Conservation (phyloP, 1,284 basidiomycete genomes). For the Puccinia triticina region DNA sequence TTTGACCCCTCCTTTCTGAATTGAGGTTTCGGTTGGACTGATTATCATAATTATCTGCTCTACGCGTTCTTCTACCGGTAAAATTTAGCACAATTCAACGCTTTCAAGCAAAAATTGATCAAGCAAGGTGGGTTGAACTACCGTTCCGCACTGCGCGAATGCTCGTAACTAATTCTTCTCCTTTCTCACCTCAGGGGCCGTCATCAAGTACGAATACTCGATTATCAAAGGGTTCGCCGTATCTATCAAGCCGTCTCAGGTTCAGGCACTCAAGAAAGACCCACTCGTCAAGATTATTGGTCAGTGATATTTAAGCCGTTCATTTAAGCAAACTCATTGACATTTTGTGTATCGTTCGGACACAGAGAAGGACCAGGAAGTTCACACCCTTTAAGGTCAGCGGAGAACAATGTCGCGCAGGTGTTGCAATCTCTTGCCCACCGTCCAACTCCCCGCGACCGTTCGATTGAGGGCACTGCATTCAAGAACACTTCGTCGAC, state of each 20-base stretch:
- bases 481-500: too few relatives aligned
- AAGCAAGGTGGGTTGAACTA: background rate
- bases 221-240: slow-evolving; percentile 8
- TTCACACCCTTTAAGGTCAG: background rate
- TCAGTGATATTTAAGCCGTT: background rate
- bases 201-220: background rate
- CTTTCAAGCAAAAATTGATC: background rate
- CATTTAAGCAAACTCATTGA: background rate
- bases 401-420: too few relatives aligned
- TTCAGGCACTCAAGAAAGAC: background rate
- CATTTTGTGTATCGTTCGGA: background rate
- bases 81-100: background rate
- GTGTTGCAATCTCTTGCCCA: too few relatives aligned
- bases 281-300: background rate
- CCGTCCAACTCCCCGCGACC: too few relatives aligned
- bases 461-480: too few relatives aligned
- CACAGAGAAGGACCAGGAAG: slow-evolving; percentile 13
- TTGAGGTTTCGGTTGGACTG: too few relatives aligned
- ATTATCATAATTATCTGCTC: background rate
- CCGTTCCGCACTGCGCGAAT: background rate
- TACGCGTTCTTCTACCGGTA: too few relatives aligned
- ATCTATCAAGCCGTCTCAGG: background rate
- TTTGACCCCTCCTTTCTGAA: background rate
- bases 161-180: background rate
- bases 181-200: background rate